A percentile compares a stretch with the other conserved stretches of the same genome.
These are phyloP conservation scores for Scenedesmus sp. DNA, from an alignment of 163 green algal genomes.

Conservation along the genomic window DNA sequence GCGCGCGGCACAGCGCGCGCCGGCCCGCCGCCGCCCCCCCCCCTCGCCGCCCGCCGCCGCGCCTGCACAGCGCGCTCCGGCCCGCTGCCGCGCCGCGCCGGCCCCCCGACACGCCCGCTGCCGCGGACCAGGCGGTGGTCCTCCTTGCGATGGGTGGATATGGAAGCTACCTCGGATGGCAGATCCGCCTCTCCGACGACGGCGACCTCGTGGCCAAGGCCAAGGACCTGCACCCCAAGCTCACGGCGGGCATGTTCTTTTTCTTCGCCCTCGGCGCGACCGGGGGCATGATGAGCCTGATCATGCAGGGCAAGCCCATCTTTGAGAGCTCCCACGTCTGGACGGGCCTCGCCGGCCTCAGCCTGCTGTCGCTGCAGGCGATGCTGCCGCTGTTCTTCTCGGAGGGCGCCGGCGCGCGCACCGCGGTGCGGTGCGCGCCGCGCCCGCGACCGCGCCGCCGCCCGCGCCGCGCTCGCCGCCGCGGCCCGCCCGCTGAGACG, in stretches of 20 bases:
- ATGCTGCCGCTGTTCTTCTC: constrained; percentile 78
- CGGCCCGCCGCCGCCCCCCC: no score
- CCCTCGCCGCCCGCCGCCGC: no score
- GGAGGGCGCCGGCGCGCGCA: constrained; percentile 61
- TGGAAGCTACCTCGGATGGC: constrained; percentile 75
- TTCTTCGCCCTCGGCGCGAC: constrained; percentile 77
- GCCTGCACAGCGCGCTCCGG: no score
- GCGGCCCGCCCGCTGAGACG: not conserved
- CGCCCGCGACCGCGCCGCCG: not conserved
- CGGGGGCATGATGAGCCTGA: constrained; percentile 72
- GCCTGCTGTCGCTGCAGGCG: constrained; percentile 71
- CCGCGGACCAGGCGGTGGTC: no score
- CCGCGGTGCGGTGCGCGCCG: constrained; percentile 44
- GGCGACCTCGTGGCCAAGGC: constrained; percentile 61
- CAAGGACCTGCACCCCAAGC: constrained; percentile 76
- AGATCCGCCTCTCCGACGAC: constrained; percentile 66
- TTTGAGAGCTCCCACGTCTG: constrained; percentile 68
- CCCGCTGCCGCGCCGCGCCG: no score
- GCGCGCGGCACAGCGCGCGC: not conserved
- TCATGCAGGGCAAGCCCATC: constrained; percentile 81
- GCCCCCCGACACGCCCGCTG: no score
- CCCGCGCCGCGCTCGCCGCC: not conserved
- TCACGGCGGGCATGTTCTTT: constrained; percentile 67
- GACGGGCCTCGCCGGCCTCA: constrained; percentile 72
- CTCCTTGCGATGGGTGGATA: constrained; percentile 84